These are phyloP conservation scores for Barbatosphaeria neglecta DNA, from an alignment of 495 filamentous ascomycete genomes.

Conservation along the genomic window DNA sequence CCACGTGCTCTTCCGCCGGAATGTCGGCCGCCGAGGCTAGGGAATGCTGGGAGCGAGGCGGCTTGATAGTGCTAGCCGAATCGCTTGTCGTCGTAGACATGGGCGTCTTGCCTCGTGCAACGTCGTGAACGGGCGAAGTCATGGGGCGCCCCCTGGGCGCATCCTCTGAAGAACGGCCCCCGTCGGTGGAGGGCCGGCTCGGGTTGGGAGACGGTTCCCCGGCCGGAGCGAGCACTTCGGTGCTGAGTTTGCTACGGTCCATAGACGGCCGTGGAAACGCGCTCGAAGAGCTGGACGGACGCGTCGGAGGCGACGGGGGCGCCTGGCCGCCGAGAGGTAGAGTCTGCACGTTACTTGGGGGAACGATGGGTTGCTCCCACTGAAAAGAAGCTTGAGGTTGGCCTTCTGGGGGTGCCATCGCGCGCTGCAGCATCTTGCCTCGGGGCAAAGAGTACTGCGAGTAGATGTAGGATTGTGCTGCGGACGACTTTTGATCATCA, in stretches of 20 bases:
- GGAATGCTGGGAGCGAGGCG: constrained; percentile 41
- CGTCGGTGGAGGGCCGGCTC: constrained; percentile 37
- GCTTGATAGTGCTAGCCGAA: constrained; percentile 54
- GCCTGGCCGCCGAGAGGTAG: constrained; percentile 28
- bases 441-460: constrained; percentile 74
- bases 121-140: constrained; percentile 25
- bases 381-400: constrained; percentile 1
- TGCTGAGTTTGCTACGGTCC: constrained; percentile 34
- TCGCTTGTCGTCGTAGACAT: constrained; percentile 49
- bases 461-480: constrained; percentile 68
- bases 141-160: constrained; percentile 22
- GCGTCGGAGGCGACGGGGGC: constrained; percentile 43
- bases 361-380: constrained; percentile 46
- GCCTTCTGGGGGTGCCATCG: background rate
- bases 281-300: constrained; percentile 37
- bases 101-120: constrained; percentile 22
- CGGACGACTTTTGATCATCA: constrained; percentile 25
- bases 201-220: constrained; percentile 28
- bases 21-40: constrained; percentile 40
- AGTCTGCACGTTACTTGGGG: constrained; percentile 29
- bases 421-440: constrained; percentile 59
- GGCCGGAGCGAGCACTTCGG: constrained; percentile 18
- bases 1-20: constrained; percentile 74
- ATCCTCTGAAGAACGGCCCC: constrained; percentile 25
- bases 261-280: constrained; percentile 23